phyloP scores from a whole-genome alignment of 148 eudicot species.

The Nyssa sinensis region DNA sequence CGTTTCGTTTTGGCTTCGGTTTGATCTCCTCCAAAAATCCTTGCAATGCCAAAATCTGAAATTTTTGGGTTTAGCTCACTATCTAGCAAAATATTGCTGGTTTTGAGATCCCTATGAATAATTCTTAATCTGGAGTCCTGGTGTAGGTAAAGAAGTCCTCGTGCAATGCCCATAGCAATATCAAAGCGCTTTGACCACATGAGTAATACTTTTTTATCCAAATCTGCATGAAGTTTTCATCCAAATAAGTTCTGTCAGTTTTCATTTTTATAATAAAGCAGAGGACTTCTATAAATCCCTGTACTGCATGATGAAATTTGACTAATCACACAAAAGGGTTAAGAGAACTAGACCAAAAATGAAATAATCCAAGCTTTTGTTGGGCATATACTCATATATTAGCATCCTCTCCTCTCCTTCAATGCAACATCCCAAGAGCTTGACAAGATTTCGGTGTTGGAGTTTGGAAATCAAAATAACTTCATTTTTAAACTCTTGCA shows the following conservation, averaged over 20 bases:
- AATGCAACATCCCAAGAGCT: slow-evolving; percentile 7
- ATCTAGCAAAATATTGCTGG: slow-evolving; percentile 31
- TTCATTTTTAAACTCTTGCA: slow-evolving; percentile 14
- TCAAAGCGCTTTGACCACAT: slow-evolving; percentile 6
- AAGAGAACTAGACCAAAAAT: slow-evolving; percentile 6
- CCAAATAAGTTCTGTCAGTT: background rate
- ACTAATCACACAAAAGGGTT: background rate
- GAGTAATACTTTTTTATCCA: background rate
- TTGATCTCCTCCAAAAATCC: slow-evolving; percentile 18
- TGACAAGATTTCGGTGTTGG: slow-evolving; percentile 9
- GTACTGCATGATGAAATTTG: background rate
- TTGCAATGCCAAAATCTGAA: slow-evolving; percentile 29
- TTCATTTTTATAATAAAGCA: background rate
- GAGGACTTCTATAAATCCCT: background rate
- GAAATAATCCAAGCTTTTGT: slow-evolving; percentile 11
- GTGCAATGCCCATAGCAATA: slow-evolving; percentile 7
- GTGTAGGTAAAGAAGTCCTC: slow-evolving; percentile 13
- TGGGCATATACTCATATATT: slow-evolving; percentile 9
- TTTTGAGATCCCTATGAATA: slow-evolving; percentile 31
- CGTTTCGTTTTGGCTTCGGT: slow-evolving; percentile 16
- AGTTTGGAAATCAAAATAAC: background rate
- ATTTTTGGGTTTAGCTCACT: slow-evolving; percentile 26
- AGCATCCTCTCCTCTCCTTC: slow-evolving; percentile 11
- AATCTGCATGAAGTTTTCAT: background rate
- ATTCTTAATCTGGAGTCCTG: slow-evolving; percentile 29